These are phyloP conservation scores for Cunninghamia lanceolata DNA, from an alignment of 75 land plant genomes.

Conservation along the genomic window DNA sequence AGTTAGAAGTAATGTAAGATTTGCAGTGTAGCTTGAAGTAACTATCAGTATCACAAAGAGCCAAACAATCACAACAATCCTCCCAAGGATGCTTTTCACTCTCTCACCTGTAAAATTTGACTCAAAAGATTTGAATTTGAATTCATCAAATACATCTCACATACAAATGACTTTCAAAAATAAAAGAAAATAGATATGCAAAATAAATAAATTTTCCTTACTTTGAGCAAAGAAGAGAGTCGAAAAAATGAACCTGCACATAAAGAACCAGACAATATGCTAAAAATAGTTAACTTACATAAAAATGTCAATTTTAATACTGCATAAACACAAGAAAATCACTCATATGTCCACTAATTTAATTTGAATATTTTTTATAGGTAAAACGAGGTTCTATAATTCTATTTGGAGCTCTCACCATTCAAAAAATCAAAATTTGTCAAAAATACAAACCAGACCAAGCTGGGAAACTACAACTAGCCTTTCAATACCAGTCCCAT, in stretches of 20 bases:
- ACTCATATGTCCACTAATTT: not conserved
- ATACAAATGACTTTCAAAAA: not conserved
- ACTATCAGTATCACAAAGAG: slow-evolving; percentile 23
- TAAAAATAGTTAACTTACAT: not conserved
- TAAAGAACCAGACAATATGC: not conserved
- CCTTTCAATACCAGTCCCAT: no score
- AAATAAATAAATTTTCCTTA: slow-evolving; percentile 11
- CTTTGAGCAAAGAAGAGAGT: slow-evolving; percentile 30
- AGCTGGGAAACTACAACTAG: no score
- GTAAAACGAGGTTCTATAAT: no score
- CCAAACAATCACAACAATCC: slow-evolving; percentile 25
- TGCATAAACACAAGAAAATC: not conserved
- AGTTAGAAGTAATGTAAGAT: slow-evolving; percentile 19
- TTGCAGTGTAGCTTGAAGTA: slow-evolving; percentile 25
- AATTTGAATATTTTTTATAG: no score
- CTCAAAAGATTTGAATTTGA: not conserved
- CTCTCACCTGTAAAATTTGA: slow-evolving; percentile 15
- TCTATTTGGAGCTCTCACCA: no score
- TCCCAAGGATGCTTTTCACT: slow-evolving; percentile 26
- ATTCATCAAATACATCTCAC: not conserved
- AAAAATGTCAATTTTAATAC: not conserved
- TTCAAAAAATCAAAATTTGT: no score
- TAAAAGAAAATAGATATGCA: not conserved
- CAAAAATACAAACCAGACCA: no score
- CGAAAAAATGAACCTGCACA: slow-evolving; percentile 30